Conservation (phyloP, 768 basidiomycete species). For the Sarcodon aspratus region DNA sequence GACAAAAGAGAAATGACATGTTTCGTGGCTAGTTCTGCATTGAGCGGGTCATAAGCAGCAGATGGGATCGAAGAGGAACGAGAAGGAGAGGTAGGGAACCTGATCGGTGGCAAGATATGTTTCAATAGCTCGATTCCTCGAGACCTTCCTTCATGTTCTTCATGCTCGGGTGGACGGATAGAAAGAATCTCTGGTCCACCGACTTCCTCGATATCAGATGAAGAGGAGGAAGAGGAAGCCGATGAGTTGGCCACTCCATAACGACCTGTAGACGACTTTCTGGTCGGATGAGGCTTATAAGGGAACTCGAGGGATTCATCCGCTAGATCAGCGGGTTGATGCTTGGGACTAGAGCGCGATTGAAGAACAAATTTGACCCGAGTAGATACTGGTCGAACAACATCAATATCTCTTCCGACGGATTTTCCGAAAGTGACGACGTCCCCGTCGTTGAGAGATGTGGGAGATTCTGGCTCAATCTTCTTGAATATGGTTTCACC, state of each 20-base stretch:
- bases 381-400: slow-evolving; percentile 52
- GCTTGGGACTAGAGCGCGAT: slow-evolving; percentile 1
- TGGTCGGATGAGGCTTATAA: not conserved
- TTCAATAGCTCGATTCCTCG: not conserved
- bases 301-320: not conserved
- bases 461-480: slow-evolving; percentile 44
- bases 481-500: slow-evolving; percentile 36
- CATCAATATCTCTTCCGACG: slow-evolving; percentile 49
- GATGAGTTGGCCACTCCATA: slow-evolving; percentile 1
- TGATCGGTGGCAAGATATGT: not conserved
- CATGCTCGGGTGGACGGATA: not conserved
- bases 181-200: not conserved
- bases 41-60: not conserved
- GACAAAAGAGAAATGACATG: not conserved
- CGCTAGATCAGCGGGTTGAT: not conserved
- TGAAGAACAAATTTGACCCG: slow-evolving; percentile 43
- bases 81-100: too few relatives aligned
- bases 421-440: slow-evolving; percentile 68
- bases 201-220: slow-evolving; percentile 15
- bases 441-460: slow-evolving; percentile 54
- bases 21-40: not conserved
- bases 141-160: not conserved
- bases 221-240: slow-evolving; percentile 4
- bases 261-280: not conserved
- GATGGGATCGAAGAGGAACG: not conserved